Evolutionary conservation across 2,329 filamentous ascomycete genomes (phyloP).

Genomic region (Bipolaris bicolor): DNA sequence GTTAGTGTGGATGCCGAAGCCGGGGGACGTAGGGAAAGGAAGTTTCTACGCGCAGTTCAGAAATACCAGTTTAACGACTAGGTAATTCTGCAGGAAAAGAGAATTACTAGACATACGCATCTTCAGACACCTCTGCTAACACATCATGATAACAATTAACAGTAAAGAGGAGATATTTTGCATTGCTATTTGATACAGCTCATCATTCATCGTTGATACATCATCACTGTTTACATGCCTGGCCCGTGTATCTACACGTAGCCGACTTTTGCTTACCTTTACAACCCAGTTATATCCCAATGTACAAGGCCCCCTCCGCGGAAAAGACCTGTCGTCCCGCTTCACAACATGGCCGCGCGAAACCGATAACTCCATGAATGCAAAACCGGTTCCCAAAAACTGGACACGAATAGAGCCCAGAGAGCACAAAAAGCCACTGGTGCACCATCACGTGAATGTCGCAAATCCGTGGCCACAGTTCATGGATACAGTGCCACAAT

Average conservation of each 20-base stretch:
- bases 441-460: neutral
- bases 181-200: slow-evolving; percentile 17
- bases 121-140: no score
- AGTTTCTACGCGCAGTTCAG: neutral
- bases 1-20: neutral
- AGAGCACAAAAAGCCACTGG: neutral
- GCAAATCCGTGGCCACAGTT: slow-evolving; percentile 4
- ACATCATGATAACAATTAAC: neutral
- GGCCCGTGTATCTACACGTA: neutral
- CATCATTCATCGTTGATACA: slow-evolving; percentile 11
- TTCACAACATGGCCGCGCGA: neutral
- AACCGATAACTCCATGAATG: slow-evolving; percentile 6
- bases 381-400: neutral
- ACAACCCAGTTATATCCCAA: neutral
- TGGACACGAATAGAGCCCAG: neutral
- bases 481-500: slow-evolving; percentile 2
- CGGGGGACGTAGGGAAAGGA: no score
- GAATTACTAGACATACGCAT: no score
- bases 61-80: neutral
- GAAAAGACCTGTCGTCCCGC: neutral
- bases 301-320: neutral
- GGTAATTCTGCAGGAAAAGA: no score
- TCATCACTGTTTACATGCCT: slow-evolving; percentile 1
- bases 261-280: slow-evolving; percentile 2
- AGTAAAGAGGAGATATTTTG: slow-evolving; percentile 18